Evolutionary conservation across 106 monocot species (phyloP).

Genomic region (Agapanthus africanus): DNA sequence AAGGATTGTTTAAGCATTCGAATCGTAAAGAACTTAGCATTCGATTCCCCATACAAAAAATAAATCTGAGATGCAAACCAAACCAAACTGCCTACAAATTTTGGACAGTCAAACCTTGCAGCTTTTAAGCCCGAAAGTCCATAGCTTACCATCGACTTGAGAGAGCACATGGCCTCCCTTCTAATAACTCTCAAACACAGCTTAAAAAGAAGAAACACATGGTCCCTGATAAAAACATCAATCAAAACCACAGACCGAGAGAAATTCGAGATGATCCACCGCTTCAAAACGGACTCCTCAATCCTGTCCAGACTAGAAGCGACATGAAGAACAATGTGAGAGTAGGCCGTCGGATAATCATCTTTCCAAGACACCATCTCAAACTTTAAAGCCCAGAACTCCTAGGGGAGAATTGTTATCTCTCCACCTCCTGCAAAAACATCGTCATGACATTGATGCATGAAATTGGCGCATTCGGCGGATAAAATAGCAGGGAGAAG

Average conservation of each 20-base stretch:
- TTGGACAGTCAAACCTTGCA: slow-evolving; percentile 46
- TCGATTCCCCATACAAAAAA: slow-evolving; percentile 69
- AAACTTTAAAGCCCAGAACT: slow-evolving; percentile 43
- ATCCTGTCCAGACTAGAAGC: slow-evolving; percentile 17
- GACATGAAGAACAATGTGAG: slow-evolving; percentile 31
- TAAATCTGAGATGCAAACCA: slow-evolving; percentile 72
- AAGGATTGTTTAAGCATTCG: slow-evolving; percentile 65
- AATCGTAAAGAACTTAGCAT: slow-evolving; percentile 42
- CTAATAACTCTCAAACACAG: slow-evolving; percentile 62
- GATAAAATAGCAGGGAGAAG: slow-evolving; percentile 51
- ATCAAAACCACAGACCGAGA: slow-evolving; percentile 55
- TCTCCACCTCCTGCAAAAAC: neutral
- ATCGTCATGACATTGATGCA: neutral
- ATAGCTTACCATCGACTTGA: slow-evolving; percentile 22
- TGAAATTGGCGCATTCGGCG: slow-evolving; percentile 55
- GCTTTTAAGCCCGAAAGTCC: slow-evolving; percentile 18
- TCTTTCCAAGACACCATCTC: slow-evolving; percentile 54
- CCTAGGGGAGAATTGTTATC: slow-evolving; percentile 59
- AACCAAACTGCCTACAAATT: slow-evolving; percentile 33
- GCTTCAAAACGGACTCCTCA: slow-evolving; percentile 26
- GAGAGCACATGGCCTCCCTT: slow-evolving; percentile 37
- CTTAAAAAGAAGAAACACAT: slow-evolving; percentile 59
- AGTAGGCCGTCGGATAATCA: slow-evolving; percentile 42
- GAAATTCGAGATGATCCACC: slow-evolving; percentile 65
- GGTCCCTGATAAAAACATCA: slow-evolving; percentile 62